A percentile compares a stretch with the other conserved stretches of the same genome.
These are phyloP conservation scores for Rubia peregrina DNA, from an alignment of 305 asterid species.

Conservation along the genomic window DNA sequence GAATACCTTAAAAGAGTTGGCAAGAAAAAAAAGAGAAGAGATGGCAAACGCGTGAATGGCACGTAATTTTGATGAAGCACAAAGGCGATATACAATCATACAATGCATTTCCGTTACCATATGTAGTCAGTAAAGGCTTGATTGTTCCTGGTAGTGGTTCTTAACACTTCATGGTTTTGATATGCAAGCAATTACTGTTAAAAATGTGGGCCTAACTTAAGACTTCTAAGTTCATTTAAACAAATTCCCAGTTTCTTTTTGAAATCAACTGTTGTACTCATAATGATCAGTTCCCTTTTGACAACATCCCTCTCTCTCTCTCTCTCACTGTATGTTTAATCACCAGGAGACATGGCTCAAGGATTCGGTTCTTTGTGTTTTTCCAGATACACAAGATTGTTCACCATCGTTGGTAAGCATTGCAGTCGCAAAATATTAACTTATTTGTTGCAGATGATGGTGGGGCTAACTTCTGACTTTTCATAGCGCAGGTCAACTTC, in stretches of 20 bases:
- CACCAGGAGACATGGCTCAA: slow-evolving; percentile 84
- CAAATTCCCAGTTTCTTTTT: neutral
- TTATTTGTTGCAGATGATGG: slow-evolving; percentile 16
- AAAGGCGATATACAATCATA: neutral
- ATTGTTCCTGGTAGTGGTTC: neutral
- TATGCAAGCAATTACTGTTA: slow-evolving; percentile 3
- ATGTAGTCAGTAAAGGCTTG: neutral
- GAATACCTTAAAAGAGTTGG: neutral
- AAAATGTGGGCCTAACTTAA: neutral
- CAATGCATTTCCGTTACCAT: neutral
- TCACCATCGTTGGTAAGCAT: slow-evolving; percentile 65
- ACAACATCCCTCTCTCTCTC: neutral
- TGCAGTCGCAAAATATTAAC: neutral
- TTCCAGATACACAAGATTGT: slow-evolving; percentile 85
- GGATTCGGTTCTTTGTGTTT: slow-evolving; percentile 72
- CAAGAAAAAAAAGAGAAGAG: neutral
- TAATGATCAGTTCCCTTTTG: neutral
- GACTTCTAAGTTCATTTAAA: neutral
- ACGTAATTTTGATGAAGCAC: neutral
- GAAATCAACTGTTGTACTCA: neutral
- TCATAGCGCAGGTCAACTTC: slow-evolving; percentile 49
- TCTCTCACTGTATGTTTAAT: slow-evolving; percentile 19
- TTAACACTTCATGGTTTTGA: neutral
- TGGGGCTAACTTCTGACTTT: slow-evolving; percentile 19
- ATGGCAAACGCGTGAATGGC: neutral